Evolutionary conservation across 23 red algal species (phyloP).

Genomic region (Gracilaria vermiculophylla): DNA sequence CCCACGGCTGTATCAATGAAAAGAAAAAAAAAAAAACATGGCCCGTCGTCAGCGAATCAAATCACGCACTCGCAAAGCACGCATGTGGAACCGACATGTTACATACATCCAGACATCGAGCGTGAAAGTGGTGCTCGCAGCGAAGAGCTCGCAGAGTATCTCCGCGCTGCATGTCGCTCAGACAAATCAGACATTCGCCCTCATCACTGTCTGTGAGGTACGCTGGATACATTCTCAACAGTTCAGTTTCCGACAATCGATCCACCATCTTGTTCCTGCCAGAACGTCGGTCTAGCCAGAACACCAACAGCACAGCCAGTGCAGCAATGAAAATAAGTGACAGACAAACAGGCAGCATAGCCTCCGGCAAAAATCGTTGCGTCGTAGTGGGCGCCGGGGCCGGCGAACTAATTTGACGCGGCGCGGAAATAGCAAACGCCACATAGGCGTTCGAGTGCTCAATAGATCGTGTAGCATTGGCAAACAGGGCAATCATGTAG

Average conservation of each 20-base stretch:
- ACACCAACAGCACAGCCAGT: constrained; percentile 28
- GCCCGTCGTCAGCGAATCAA: not conserved
- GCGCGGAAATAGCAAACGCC: not conserved
- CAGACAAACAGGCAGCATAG: constrained; percentile 29
- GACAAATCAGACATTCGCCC: constrained; percentile 50
- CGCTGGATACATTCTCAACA: constrained; percentile 49
- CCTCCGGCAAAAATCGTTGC: not conserved
- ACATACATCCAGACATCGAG: constrained; percentile 67
- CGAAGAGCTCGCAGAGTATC: constrained; percentile 40
- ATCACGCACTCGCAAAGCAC: not conserved
- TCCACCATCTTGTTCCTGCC: constrained; percentile 22
- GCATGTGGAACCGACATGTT: not conserved
- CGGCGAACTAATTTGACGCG: not conserved
- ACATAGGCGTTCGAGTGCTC: not conserved
- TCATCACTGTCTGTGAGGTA: not conserved
- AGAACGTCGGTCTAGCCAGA: constrained; percentile 49
- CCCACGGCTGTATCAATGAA: constrained; percentile 24
- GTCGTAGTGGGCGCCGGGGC: not conserved
- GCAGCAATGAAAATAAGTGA: constrained; percentile 36
- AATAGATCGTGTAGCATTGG: not conserved
- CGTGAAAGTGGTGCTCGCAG: constrained; percentile 57
- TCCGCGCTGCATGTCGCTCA: constrained; percentile 19
- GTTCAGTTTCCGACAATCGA: constrained; percentile 25
- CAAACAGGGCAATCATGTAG: not conserved
- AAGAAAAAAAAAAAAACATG: not conserved